A percentile compares a stretch with the other conserved stretches of the same genome.
Conservation (phyloP, 306 rosid genomes). For the Potentilla sterilis region DNA sequence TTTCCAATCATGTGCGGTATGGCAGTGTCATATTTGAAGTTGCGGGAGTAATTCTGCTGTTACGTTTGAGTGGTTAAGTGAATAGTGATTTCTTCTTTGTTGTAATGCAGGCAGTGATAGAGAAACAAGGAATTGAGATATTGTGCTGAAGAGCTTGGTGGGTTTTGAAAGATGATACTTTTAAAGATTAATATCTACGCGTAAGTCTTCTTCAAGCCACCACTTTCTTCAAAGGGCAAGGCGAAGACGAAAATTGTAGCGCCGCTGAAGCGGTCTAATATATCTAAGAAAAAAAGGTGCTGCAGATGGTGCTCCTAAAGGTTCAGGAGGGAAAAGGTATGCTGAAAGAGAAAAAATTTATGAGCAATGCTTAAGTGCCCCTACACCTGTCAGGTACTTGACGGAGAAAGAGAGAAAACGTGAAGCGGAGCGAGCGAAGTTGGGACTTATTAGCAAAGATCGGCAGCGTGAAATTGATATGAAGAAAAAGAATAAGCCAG, state of each 20-base stretch:
- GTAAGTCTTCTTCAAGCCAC: constrained; percentile 31
- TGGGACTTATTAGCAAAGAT: no score
- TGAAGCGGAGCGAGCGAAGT: no score
- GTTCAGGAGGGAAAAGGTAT: no score
- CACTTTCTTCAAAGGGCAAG: constrained; percentile 49
- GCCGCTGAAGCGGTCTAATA: constrained; percentile 43
- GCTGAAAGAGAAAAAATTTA: no score
- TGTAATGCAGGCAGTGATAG: constrained; percentile 8
- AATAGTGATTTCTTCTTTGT: not conserved
- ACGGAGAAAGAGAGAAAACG: no score
- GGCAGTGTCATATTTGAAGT: not conserved
- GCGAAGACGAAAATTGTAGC: constrained; percentile 32
- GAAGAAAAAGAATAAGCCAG: no score
- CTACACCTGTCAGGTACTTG: no score
- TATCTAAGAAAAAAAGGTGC: constrained; percentile 38
- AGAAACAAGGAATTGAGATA: not conserved
- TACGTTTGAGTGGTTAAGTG: not conserved
- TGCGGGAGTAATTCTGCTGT: not conserved
- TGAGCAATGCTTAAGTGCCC: no score
- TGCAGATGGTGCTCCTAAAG: no score
- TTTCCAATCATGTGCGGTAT: no score
- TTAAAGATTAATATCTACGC: constrained; percentile 19
- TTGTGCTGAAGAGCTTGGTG: not conserved
- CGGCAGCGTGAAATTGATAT: no score
- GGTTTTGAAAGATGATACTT: constrained; percentile 32